Evolutionary conservation across 768 basidiomycete species (phyloP).

Genomic region (Mycena metata): DNA sequence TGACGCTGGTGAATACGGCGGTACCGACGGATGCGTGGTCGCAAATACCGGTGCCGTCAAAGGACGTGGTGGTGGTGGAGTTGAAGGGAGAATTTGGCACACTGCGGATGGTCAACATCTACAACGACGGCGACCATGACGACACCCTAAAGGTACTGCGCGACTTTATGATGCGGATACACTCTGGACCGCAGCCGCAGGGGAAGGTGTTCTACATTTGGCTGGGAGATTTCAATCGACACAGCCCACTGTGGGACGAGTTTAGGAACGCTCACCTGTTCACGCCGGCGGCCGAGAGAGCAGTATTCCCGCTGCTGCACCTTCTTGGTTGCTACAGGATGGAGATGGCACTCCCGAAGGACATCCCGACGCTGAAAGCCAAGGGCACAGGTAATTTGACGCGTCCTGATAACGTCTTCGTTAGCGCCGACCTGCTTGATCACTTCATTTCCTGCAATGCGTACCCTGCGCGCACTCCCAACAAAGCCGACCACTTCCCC

Average conservation of each 20-base stretch:
- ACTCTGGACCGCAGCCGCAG: too few species aligned
- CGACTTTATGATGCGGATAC: neutral
- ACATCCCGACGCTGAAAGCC: conserved; percentile 43
- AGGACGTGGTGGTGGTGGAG: conserved; percentile 3
- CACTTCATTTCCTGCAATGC: conserved; percentile 45
- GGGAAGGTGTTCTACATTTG: neutral
- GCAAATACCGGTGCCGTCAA: neutral
- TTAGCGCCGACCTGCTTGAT: conserved; percentile 27
- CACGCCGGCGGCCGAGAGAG: neutral
- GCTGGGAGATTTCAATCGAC: neutral
- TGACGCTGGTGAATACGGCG: conserved; percentile 4
- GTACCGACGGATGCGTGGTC: neutral
- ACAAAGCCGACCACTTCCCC: conserved; percentile 51
- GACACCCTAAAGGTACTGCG: neutral
- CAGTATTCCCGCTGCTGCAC: neutral
- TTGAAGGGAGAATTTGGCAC: neutral
- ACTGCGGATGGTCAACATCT: neutral
- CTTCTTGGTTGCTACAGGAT: neutral
- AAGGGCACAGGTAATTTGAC: conserved; percentile 46
- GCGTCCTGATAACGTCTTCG: conserved; percentile 53
- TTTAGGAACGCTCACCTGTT: conserved; percentile 6
- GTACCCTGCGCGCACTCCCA: conserved; percentile 21
- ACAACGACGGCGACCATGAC: neutral
- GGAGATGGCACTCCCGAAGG: conserved; percentile 41
- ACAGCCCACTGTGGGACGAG: conserved; percentile 14